phyloP scores from a whole-genome alignment of 2,329 filamentous ascomycete genomes.

The Epichloe amarillans region DNA sequence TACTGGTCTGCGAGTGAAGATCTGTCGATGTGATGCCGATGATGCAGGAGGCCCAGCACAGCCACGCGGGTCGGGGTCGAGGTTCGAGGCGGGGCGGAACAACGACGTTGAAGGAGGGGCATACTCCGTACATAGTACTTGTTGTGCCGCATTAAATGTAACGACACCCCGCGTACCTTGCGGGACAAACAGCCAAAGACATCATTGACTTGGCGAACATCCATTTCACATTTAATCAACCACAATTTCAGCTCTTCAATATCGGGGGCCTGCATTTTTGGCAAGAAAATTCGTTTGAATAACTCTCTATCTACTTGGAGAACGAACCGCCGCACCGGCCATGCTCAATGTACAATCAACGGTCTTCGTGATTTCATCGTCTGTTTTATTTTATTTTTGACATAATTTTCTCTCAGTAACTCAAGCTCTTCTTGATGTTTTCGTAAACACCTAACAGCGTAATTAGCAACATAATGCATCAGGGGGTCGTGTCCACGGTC shows the following conservation, averaged over 20 bases:
- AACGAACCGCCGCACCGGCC: neutral
- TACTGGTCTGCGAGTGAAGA: neutral
- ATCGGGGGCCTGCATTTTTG: too few relatives aligned
- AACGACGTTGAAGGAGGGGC: neutral
- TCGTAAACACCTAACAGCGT: constrained; percentile 51
- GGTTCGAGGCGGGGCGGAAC: constrained; percentile 12
- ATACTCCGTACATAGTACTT: neutral
- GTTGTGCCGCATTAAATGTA: neutral
- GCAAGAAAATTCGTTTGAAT: neutral
- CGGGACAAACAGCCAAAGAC: neutral
- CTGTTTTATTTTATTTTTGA: neutral
- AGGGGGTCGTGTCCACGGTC: neutral
- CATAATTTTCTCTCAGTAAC: constrained; percentile 34
- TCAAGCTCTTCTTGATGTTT: constrained; percentile 50
- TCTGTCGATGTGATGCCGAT: neutral
- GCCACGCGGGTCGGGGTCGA: constrained; percentile 1
- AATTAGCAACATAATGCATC: neutral
- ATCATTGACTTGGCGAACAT: neutral
- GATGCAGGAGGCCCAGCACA: neutral
- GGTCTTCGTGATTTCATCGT: neutral
- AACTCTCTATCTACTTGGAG: neutral
- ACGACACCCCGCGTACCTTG: neutral
- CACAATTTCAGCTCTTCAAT: too few relatives aligned
- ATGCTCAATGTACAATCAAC: constrained; percentile 3
- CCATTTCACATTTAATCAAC: neutral